phyloP scores from a whole-genome alignment of 768 basidiomycete species.

The Mycena polygramma region DNA sequence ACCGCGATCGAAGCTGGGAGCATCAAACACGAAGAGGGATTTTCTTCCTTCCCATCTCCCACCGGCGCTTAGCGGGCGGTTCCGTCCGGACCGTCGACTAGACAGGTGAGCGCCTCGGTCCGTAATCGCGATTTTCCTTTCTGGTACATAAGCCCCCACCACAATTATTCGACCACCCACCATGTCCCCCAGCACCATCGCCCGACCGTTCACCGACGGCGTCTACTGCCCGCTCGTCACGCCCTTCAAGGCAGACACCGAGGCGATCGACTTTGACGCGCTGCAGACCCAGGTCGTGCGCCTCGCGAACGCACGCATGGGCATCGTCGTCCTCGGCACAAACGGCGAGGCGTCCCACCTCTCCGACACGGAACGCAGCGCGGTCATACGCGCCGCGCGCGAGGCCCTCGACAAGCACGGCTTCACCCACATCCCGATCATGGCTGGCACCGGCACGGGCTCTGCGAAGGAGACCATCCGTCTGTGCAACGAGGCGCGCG shows the following conservation, averaged over 20 bases:
- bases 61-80: not conserved
- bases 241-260: conserved; percentile 34
- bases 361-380: conserved; percentile 57
- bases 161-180: not conserved
- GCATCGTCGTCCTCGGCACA: conserved; percentile 39
- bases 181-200: conserved; percentile 29
- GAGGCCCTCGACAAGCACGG: conserved; percentile 65
- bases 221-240: conserved; percentile 38
- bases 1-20: too few species aligned
- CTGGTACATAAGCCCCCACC: conserved; percentile 12
- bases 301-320: conserved; percentile 37
- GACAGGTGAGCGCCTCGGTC: conserved; percentile 17
- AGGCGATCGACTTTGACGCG: conserved; percentile 36
- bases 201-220: conserved; percentile 29
- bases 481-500: conserved; percentile 68
- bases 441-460: conserved; percentile 75
- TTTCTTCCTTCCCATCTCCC: not conserved
- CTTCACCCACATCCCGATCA: conserved; percentile 61
- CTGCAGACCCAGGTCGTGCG: conserved; percentile 38
- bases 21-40: not conserved
- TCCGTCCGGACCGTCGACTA: conserved; percentile 10
- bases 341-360: conserved; percentile 38
- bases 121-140: conserved; percentile 12
- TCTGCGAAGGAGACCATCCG: conserved; percentile 73
- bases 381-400: conserved; percentile 63